A percentile compares a stretch with the other conserved stretches of the same genome.
Conservation (phyloP, 148 eudicot genomes). For the Cornus florida region DNA sequence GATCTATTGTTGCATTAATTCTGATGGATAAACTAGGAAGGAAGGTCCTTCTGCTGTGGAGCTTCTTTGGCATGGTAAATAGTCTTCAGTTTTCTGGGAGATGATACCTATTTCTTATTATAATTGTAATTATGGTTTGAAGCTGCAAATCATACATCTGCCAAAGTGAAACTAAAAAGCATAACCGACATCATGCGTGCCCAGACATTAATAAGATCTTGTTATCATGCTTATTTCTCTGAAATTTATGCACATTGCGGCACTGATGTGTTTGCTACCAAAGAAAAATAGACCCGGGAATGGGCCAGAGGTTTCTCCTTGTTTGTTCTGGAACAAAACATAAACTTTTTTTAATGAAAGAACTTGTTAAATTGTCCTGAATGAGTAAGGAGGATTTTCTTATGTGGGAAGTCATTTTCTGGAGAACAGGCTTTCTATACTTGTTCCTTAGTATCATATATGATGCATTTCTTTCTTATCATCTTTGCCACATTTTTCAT, state of each 20-base stretch:
- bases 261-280: not conserved
- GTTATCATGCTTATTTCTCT: not conserved
- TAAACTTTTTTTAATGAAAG: not conserved
- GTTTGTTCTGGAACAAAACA: not conserved
- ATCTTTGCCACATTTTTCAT: not conserved
- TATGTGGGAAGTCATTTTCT: constrained; percentile 8
- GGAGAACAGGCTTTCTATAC: not conserved
- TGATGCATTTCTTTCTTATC: not conserved
- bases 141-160: not conserved
- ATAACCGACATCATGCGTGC: not conserved
- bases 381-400: not conserved
- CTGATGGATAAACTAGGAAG: constrained; percentile 98
- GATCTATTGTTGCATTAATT: constrained; percentile 74
- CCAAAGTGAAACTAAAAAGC: not conserved
- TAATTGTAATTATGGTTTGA: not conserved
- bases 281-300: not conserved
- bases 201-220: not conserved
- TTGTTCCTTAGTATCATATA: not conserved
- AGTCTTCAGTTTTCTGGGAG: constrained; percentile 1
- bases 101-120: not conserved
- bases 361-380: not conserved
- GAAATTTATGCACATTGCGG: not conserved
- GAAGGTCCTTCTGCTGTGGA: constrained; percentile 76
- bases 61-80: constrained; percentile 93
- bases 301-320: not conserved